Conservation (phyloP, 2,329 filamentous ascomycete species). For the Aspergillus spinulosporus region DNA sequence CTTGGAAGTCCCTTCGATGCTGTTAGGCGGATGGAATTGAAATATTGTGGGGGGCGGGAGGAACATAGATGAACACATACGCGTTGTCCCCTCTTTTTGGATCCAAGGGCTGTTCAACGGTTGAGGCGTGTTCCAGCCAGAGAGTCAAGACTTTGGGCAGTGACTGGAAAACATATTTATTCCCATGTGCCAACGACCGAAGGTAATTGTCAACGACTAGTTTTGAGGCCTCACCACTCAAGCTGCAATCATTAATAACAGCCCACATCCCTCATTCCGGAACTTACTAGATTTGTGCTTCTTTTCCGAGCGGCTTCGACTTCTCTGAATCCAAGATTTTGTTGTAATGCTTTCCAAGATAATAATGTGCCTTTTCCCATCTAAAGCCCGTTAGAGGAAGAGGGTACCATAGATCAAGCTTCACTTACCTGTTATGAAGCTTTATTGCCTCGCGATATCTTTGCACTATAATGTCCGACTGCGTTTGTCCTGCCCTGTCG, state of each 20-base stretch:
- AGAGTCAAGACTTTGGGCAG: constrained; percentile 87
- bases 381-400: constrained; percentile 37
- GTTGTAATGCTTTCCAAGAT: constrained; percentile 94
- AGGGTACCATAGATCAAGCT: neutral
- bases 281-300: constrained; percentile 66
- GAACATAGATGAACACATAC: constrained; percentile 29
- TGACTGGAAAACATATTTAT: constrained; percentile 95
- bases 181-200: constrained; percentile 80
- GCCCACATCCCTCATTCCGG: neutral
- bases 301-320: constrained; percentile 70
- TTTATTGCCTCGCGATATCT: constrained; percentile 75
- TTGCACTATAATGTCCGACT: constrained; percentile 73
- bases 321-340: constrained; percentile 92
- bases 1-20: constrained; percentile 45
- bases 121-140: constrained; percentile 87
- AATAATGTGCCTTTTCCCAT: constrained; percentile 98
- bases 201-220: constrained; percentile 93
- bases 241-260: constrained; percentile 39
- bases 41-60: neutral
- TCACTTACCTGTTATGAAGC: constrained; percentile 38
- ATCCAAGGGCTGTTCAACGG: constrained; percentile 63
- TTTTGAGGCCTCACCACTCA: constrained; percentile 81
- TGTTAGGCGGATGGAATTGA: neutral
- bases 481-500: constrained; percentile 89
- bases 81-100: constrained; percentile 50